Evolutionary conservation across 2,329 filamentous ascomycete species (phyloP).

Genomic region (Akanthomyces dipterigenus): DNA sequence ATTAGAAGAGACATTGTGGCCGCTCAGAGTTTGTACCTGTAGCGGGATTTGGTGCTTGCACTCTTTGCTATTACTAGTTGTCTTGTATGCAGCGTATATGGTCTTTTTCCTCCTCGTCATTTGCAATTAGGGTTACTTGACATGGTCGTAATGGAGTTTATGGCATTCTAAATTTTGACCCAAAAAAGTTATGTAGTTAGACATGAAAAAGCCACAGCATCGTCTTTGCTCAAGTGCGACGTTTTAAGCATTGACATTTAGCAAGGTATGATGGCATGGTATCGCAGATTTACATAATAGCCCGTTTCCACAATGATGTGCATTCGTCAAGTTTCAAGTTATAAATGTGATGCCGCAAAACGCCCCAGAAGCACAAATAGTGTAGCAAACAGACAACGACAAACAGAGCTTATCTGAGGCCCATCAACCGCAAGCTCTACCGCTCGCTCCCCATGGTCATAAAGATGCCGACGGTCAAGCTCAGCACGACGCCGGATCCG

Average conservation of each 20-base stretch:
- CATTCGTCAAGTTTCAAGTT: neutral
- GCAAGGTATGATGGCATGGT: neutral
- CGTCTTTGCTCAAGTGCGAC: neutral
- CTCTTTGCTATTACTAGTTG: neutral
- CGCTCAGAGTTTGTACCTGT: constrained; percentile 87
- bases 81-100: neutral
- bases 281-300: neutral
- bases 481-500: constrained; percentile 74
- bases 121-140: constrained; percentile 9
- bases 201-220: neutral
- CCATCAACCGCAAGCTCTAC: neutral
- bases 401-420: neutral
- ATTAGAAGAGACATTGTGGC: constrained; percentile 91
- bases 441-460: constrained; percentile 35
- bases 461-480: constrained; percentile 68
- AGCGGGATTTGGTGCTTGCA: constrained; percentile 23
- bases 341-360: neutral
- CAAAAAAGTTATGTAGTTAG: neutral
- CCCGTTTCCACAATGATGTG: neutral
- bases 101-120: constrained; percentile 7
- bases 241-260: constrained; percentile 12
- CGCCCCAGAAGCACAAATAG: neutral
- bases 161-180: constrained; percentile 1
- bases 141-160: constrained; percentile 9
- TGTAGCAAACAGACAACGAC: neutral